Evolutionary conservation across 345 rosid species (phyloP), one percentile per base, ranked within the genome.

Genomic region (Sonneratia alba): DNA sequence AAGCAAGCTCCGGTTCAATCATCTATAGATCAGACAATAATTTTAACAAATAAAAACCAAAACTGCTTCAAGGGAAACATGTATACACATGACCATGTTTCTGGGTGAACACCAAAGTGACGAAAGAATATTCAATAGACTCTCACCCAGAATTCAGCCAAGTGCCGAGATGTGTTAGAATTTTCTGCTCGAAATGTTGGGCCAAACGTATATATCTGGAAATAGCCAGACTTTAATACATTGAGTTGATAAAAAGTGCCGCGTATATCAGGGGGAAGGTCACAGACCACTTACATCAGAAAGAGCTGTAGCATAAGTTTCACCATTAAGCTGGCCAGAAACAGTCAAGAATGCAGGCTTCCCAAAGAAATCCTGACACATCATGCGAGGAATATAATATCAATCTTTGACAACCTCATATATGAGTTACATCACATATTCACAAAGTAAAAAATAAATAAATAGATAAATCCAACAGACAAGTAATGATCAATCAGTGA

Each of bases 1-100:
- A 92, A 79, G 99, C 99, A 70, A 95, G 94, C 78, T 95, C 99
- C 38, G 99, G 99, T 79, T 95, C 99, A 86, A 95, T 95, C 99
- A 95, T 95, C 99, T 91, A 68, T 71, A 71, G 71, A 62, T 73
- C 64, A 71, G 24, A 53, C 47, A 65, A 4, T 21, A 24, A 45
- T 56, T 72, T 80, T 19, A 36, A 47, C 68, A 34, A 73, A 65
- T 42, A 43, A 3, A 22, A 70, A 51, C 59, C 63, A 74, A 59
- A 47, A 15, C 27, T 8, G 62, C 8, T 70, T 70, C 11, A 57
- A 51, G 18, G 56, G 38, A 36, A 53, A 57, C 32, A 57, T n/a
- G 34, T 7, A 11, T 3, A 57, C n/a, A 9, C 51, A 57, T n/a
- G 13, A 6, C 6, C 14, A 22, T 22, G 63, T 57, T 6, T 57